phyloP scores from a whole-genome alignment of 1,284 basidiomycete genomes.

The Marasmius fiardii region DNA sequence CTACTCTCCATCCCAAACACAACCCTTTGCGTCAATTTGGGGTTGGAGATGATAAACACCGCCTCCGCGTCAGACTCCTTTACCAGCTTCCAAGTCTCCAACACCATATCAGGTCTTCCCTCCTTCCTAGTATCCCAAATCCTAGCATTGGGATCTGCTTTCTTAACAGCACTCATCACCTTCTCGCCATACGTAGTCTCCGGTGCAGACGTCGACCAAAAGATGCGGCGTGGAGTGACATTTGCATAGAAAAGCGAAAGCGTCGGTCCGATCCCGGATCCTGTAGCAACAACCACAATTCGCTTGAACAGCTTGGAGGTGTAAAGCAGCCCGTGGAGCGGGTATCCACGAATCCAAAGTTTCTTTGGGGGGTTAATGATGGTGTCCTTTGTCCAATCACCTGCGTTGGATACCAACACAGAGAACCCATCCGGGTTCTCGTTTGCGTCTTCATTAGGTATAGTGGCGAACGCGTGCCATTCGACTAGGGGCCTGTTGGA shows the following conservation, averaged over 20 bases:
- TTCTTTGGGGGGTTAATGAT: constrained; percentile 31
- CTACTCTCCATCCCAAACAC: constrained; percentile 35
- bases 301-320: constrained; percentile 32
- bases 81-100: constrained; percentile 29
- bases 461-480: constrained; percentile 32
- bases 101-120: constrained; percentile 34
- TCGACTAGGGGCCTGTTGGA: constrained; percentile 28
- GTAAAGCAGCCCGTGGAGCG: constrained; percentile 32
- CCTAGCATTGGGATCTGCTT: constrained; percentile 31
- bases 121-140: constrained; percentile 31
- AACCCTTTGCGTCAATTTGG: constrained; percentile 31
- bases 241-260: constrained; percentile 28
- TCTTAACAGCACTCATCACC: constrained; percentile 29
- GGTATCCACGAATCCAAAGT: constrained; percentile 35
- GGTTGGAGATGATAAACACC: constrained; percentile 36
- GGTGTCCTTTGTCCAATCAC: constrained; percentile 32
- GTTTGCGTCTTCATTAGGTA: constrained; percentile 26
- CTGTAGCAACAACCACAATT: constrained; percentile 35
- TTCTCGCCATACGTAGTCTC: constrained; percentile 31
- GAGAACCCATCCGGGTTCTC: constrained; percentile 16
- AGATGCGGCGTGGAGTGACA: constrained; percentile 29
- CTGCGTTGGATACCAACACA: constrained; percentile 33
- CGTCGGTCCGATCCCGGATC: constrained; percentile 23
- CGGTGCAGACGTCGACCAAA: constrained; percentile 35
- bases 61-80: constrained; percentile 31